Evolutionary conservation across 768 basidiomycete species (phyloP).

Genomic region (Phanerochaete sordida): DNA sequence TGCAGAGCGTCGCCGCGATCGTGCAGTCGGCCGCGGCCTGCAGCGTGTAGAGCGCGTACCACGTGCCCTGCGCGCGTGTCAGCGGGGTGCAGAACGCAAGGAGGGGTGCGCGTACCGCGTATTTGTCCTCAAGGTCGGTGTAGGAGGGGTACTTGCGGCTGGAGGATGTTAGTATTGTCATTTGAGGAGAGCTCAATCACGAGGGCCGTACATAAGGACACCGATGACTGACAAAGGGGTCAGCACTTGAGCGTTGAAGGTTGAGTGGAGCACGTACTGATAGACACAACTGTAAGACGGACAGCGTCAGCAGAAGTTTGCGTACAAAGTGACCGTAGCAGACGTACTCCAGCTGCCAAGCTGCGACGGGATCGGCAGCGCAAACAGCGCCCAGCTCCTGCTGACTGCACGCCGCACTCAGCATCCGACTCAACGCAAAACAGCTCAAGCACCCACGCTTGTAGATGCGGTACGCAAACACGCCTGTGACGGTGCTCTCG

Average conservation of each 20-base stretch:
- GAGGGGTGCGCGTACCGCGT: background rate
- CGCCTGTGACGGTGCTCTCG: background rate
- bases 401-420: background rate
- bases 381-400: background rate
- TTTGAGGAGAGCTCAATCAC: background rate
- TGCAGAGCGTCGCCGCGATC: background rate
- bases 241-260: background rate
- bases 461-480: background rate
- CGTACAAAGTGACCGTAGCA: background rate
- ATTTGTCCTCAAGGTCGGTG: background rate
- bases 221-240: background rate
- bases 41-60: background rate
- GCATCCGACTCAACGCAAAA: background rate
- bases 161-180: background rate
- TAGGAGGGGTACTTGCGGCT: background rate
- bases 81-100: too few species aligned
- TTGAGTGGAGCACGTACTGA: background rate
- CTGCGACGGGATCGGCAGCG: background rate
- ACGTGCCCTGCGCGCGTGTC: background rate
- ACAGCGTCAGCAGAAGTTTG: too few species aligned
- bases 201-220: background rate
- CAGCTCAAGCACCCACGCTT: background rate
- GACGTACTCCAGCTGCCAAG: background rate
- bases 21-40: constrained; percentile 1
- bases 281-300: background rate